These are phyloP conservation scores for Escovopsis weberi DNA, from an alignment of 2,329 filamentous ascomycete genomes.

Conservation along the genomic window DNA sequence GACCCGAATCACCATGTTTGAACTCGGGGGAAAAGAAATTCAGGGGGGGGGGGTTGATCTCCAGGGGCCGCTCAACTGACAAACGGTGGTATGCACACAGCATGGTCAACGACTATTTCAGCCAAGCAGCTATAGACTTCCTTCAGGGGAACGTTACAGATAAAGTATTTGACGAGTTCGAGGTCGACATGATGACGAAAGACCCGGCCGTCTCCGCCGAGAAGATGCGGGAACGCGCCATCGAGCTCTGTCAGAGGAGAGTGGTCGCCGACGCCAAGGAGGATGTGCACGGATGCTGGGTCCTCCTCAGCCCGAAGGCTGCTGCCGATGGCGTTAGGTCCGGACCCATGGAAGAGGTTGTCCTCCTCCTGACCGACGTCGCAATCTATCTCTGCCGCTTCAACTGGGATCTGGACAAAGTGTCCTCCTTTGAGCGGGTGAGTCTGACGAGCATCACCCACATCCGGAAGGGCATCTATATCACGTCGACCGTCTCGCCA, in stretches of 20 bases:
- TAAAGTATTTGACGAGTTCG: slow-evolving; percentile 84
- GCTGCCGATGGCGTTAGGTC: slow-evolving; percentile 53
- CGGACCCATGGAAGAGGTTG: slow-evolving; percentile 72
- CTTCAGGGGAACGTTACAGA: slow-evolving; percentile 77
- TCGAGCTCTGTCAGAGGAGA: slow-evolving; percentile 76
- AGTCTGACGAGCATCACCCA: slow-evolving; percentile 57
- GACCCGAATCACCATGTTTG: too few species aligned
- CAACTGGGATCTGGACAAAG: slow-evolving; percentile 91
- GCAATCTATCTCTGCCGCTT: slow-evolving; percentile 84
- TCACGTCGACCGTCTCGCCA: slow-evolving; percentile 72
- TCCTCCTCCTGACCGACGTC: slow-evolving; percentile 71
- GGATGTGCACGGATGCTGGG: slow-evolving; percentile 82
- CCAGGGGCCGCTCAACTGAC: too few species aligned
- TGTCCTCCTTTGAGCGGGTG: slow-evolving; percentile 80
- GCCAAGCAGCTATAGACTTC: slow-evolving; percentile 89
- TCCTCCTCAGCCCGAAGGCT: slow-evolving; percentile 57
- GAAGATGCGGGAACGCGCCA: slow-evolving; percentile 74
- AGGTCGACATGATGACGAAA: slow-evolving; percentile 80
- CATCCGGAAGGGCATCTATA: slow-evolving; percentile 72
- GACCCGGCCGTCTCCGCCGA: slow-evolving; percentile 81
- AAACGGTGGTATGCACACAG: slow-evolving; percentile 35
- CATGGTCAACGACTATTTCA: slow-evolving; percentile 95
- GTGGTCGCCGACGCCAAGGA: slow-evolving; percentile 74
- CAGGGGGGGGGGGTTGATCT: too few species aligned
- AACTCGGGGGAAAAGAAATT: too few species aligned